Base-by-base conservation (phyloP, 2,329 filamentous ascomycete genomes). In the Penicillium aurantiogriseum region DNA sequence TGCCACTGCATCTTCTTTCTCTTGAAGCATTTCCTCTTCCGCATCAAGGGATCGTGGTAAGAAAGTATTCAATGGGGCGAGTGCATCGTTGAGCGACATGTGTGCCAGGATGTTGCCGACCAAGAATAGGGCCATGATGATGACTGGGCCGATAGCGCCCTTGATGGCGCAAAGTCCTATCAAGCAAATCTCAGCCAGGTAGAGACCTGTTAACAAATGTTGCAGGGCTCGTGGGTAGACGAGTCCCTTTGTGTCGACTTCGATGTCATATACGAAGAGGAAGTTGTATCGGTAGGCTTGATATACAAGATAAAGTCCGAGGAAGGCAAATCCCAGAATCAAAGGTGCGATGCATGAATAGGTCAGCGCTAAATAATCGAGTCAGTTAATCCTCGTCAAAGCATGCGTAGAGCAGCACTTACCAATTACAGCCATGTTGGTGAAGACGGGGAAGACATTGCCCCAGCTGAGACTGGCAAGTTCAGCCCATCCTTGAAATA, bases 241-340 rank as follows among this genome's bases (percentile, higher is more conserved):
- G 2, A 95, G 83, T 2, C 93, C 92, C 68, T 94, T 91, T 43
- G 90, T 96, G 70, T 97, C 92, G 69, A 95, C 85, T 57, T 85
- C 79, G 15, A 89, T 86, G 71, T 94, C 88, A 55, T 88, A 88
- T 6, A 96, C 91, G 73, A 90, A 97, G 51, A 97, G 82, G 51
- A 96, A 80, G 69, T 96, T 96, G 80, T 97, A 96, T 36, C 90
- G 85, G 80, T 92, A 96, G 38, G 91, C 90, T 53, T 93, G 79
- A 71, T 96, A 95, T 70, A 96, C 91, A 38, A 94, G 79, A 38
- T 82, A 85, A 61, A 97, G 84, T 27, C 91, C 92, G 17, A 90
- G 79, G 0, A 88, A 87, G 5, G 91, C 90, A 69, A 96, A 96
- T 8, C 87, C 84, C 21, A 96, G 81, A 53, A 96, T 87, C 1